phyloP scores from a whole-genome alignment of 805 yeast genomes.

The Wickerhamomyces chambardii region DNA sequence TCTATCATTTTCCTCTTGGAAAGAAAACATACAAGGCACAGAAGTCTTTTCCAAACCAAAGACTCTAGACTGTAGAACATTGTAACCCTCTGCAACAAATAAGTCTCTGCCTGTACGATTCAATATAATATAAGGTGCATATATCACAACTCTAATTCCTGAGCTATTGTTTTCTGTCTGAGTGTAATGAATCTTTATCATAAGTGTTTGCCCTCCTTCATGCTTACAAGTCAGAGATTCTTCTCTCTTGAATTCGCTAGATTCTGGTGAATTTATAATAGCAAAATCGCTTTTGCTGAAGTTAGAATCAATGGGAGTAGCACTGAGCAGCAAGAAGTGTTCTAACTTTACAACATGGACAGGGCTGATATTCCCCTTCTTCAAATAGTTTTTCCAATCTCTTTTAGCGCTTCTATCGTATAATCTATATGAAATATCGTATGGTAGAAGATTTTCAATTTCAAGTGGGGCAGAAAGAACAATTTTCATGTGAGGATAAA shows the following conservation, averaged over 20 bases:
- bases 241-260: slow-evolving; percentile 51
- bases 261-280: slow-evolving; percentile 47
- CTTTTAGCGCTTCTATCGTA: slow-evolving; percentile 65
- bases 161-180: slow-evolving; percentile 39
- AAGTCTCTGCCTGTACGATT: slow-evolving; percentile 72
- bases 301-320: slow-evolving; percentile 54
- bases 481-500: slow-evolving; percentile 80
- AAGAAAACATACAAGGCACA: slow-evolving; percentile 79
- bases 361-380: slow-evolving; percentile 57
- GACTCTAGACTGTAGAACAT: slow-evolving; percentile 39
- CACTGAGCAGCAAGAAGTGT: slow-evolving; percentile 62
- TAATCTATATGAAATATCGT: slow-evolving; percentile 63
- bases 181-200: slow-evolving; percentile 56
- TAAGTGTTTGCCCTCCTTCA: slow-evolving; percentile 59
- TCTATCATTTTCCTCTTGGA: slow-evolving; percentile 46
- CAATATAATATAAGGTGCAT: slow-evolving; percentile 75
- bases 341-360: slow-evolving; percentile 76
- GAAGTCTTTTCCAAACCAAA: slow-evolving; percentile 23
- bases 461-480: slow-evolving; percentile 79
- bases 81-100: slow-evolving; percentile 42
- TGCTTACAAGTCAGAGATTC: slow-evolving; percentile 38
- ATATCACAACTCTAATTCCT: slow-evolving; percentile 61
- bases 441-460: slow-evolving; percentile 79
- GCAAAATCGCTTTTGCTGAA: slow-evolving; percentile 65
- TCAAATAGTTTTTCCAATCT: slow-evolving; percentile 57